Base-by-base conservation (phyloP, 2,329 filamentous ascomycete species). In the Clarireedia paspali region DNA sequence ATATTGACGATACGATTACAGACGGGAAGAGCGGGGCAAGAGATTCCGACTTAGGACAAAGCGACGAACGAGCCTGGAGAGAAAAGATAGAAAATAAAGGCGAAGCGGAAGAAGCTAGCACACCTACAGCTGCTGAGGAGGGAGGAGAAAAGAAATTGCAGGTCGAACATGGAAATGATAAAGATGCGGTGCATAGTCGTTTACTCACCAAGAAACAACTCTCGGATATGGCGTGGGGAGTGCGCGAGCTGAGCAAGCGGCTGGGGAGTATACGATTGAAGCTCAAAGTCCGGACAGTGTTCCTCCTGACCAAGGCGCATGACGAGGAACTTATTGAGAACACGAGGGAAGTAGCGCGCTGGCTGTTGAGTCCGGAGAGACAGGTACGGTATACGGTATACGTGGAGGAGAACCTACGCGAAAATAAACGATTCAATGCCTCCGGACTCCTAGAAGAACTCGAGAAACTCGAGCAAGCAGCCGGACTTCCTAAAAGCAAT, bases 211-310 rank as follows among this genome's bases (percentile, higher is more conserved):
- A 97, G 75, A 91, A 89, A 70, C 90, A 99, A 71, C 78, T 99
- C 44, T 91, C 88, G 14, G 94, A 97, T 66, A 97, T 99, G 92
- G 91, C 92, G 0, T 91, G 92, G 83, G 91, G 92, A 26, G 94
- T 97, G 57, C 80, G 94, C 48, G 90, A 96, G 71, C 75, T 99
- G 57, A 92, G 89, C 30, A 88, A 95, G 67, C 87, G 89, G 58
- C 74, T 97, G 57, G 88, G 89, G 51, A 91, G 85, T 70, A 85
- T 97, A 69, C 83, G 86, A 57, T 77, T 99, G 60, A 88, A 87
- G 69, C 83, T 96, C 62, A 85, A 86, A 53, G 89, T 95, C 62
- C 83, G 83, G 68, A 87, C 82, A 55, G 84, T 99, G 30, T 95
- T 97, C 66, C 74, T 99, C 34, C 75, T 99, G 49, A 95, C 90